Evolutionary conservation across 805 yeast species (phyloP).

Genomic region (Wickerhamia fluorescens): DNA sequence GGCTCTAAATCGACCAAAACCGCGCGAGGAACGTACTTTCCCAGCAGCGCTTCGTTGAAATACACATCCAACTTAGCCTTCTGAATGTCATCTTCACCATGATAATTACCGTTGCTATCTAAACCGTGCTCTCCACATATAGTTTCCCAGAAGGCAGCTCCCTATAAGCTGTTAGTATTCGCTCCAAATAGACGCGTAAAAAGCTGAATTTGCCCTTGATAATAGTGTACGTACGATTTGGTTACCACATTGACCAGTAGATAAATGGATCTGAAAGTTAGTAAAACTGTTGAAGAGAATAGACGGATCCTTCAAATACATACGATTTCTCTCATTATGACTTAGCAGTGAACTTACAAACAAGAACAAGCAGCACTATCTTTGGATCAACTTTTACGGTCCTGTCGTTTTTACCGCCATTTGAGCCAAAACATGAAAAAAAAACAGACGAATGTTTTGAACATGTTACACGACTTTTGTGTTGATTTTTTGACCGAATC

Average conservation of each 20-base stretch:
- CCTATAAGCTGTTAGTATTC: slow-evolving; percentile 39
- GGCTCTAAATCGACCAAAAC: slow-evolving; percentile 92
- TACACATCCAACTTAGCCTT: slow-evolving; percentile 66
- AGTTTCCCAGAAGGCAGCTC: slow-evolving; percentile 92
- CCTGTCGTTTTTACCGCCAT: too few species aligned
- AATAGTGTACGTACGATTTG: slow-evolving; percentile 59
- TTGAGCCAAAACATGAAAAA: too few species aligned
- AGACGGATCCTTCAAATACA: slow-evolving; percentile 5
- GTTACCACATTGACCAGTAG: slow-evolving; percentile 99
- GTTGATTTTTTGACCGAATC: too few species aligned
- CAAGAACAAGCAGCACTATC: too few species aligned
- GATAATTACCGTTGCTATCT: slow-evolving; percentile 67
- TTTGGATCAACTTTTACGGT: too few species aligned
- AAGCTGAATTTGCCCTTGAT: slow-evolving; percentile 1
- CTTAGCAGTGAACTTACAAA: too few species aligned
- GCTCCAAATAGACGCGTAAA: background rate
- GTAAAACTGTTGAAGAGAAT: slow-evolving; percentile 3
- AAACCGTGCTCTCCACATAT: slow-evolving; percentile 85
- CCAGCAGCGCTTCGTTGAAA: slow-evolving; percentile 79
- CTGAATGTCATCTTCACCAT: slow-evolving; percentile 38
- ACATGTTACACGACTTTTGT: too few species aligned
- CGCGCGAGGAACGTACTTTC: slow-evolving; percentile 91
- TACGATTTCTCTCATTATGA: slow-evolving; percentile 24
- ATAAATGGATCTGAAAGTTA: slow-evolving; percentile 69
- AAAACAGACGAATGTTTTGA: too few species aligned